A percentile compares a stretch with the other conserved stretches of the same genome.
phyloP scores from a whole-genome alignment of 495 filamentous ascomycete species.

The Hypoxylon fuscum region DNA sequence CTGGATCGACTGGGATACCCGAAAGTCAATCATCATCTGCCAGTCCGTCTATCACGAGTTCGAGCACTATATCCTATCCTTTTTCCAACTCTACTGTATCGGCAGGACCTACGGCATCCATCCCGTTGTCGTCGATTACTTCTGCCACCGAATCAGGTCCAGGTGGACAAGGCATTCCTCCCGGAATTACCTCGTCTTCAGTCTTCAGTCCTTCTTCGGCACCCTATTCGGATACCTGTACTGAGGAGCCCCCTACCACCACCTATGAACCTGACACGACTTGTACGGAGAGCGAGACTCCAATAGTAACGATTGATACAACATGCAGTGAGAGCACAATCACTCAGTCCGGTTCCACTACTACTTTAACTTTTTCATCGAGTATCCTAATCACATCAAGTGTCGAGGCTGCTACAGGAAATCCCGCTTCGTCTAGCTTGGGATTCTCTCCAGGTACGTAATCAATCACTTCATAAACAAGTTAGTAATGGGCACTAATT shows the following conservation, averaged over 20 bases:
- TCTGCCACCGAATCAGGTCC: slow-evolving; percentile 10
- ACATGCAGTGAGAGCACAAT: slow-evolving; percentile 41
- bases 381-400: slow-evolving; percentile 6
- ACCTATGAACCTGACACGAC: slow-evolving; percentile 38
- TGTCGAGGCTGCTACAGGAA: slow-evolving; percentile 5
- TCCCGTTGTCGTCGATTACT: slow-evolving; percentile 1
- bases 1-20: background rate
- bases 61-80: slow-evolving; percentile 28
- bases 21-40: slow-evolving; percentile 2
- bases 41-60: slow-evolving; percentile 4
- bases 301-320: slow-evolving; percentile 26
- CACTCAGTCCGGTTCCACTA: slow-evolving; percentile 27
- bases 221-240: slow-evolving; percentile 31
- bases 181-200: slow-evolving; percentile 17
- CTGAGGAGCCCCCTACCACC: slow-evolving; percentile 24
- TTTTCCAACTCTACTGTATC: slow-evolving; percentile 34
- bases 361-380: slow-evolving; percentile 29
- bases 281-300: slow-evolving; percentile 40
- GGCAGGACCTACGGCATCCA: slow-evolving; percentile 4
- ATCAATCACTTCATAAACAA: background rate
- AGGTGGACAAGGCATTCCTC: slow-evolving; percentile 20
- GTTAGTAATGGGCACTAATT: background rate
- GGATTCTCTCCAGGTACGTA: slow-evolving; percentile 13
- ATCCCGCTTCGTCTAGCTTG: background rate
- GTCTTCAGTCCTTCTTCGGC: background rate